phyloP scores from a whole-genome alignment of 2,329 filamentous ascomycete genomes.

The Alternaria brassicae region DNA sequence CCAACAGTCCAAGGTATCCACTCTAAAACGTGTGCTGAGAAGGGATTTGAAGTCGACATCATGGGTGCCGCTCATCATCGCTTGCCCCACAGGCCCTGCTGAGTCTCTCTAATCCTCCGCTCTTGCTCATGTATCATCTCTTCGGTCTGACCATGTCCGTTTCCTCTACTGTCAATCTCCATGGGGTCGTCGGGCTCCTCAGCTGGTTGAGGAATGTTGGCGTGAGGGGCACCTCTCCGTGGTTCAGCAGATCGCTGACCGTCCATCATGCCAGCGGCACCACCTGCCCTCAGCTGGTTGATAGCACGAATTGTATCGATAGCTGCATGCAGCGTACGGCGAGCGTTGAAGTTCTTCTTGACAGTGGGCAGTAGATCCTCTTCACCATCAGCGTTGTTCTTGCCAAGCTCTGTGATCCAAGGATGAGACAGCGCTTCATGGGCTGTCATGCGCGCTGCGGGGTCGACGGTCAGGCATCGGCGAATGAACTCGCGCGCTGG shows the following conservation, averaged over 20 bases:
- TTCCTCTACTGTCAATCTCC: constrained; percentile 62
- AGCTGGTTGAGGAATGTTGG: constrained; percentile 45
- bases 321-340: constrained; percentile 69
- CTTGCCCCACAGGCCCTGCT: constrained; percentile 63
- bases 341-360: constrained; percentile 75
- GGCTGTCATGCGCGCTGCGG: constrained; percentile 84
- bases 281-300: constrained; percentile 70
- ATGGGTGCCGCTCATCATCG: constrained; percentile 19
- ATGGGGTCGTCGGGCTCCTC: constrained; percentile 50
- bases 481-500: constrained; percentile 89
- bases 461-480: constrained; percentile 89
- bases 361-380: constrained; percentile 68
- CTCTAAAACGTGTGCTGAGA: constrained; percentile 6
- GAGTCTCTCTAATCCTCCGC: constrained; percentile 64
- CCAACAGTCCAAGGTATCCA: not conserved
- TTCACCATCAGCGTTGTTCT: constrained; percentile 50
- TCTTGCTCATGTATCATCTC: constrained; percentile 68
- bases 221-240: constrained; percentile 40
- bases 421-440: constrained; percentile 74
- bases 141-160: constrained; percentile 67
- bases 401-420: constrained; percentile 67
- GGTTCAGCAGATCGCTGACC: constrained; percentile 66
- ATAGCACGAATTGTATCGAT: constrained; percentile 73
- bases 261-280: constrained; percentile 66
- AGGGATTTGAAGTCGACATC: not conserved